Base-by-base conservation (phyloP, 768 basidiomycete genomes). In the Collybia nuda region DNA sequence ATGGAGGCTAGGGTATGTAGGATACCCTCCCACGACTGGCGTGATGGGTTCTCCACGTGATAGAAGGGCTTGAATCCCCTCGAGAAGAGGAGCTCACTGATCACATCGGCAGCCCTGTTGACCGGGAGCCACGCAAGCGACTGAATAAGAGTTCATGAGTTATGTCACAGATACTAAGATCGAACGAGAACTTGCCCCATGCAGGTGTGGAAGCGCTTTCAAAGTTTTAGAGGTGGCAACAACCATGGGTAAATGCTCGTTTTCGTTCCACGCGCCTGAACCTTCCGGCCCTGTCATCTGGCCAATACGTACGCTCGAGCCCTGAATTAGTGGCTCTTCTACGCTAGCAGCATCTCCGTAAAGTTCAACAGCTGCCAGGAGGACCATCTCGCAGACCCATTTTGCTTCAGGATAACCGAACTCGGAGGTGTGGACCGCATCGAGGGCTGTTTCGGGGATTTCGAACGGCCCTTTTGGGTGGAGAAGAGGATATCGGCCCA, bases 281-380 rank as follows among this genome's bases (percentile, higher is more conserved):
- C 64, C 68, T 48, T 71, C 69, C 1, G 70, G 61, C 2, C 70
- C 69, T 2, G 67, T 67, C 67, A 71, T 65, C 53, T 71, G 71
- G 5, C 69, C 69, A 29, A 72, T 66, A 42, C 69, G 60, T 6
- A 68, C 68, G 23, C 48, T 67, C 14, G 62, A 62, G 7, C 58
- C 61, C 17, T 48, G 51, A n/a, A 69, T 21, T 9, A 59, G 48
- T 1, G 52, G 47, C 24, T 55, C 59, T 21, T 57, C 51, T 2
- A 46, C 38, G 22, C 51, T 44, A 23, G 32, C 42, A 1, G 55
- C 48, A 14, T 48, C 54, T 17, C 64, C 67, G 46, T 65, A 67
- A 12, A 67, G 42, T 52, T 67, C 62, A 2, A 56, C 55, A 5
- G 69, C 70, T 7, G 52, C 50, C 44, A 59, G 37, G 15, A 72